A percentile compares a stretch with the other conserved stretches of the same genome.
Evolutionary conservation across 2,329 filamentous ascomycete genomes (phyloP).

Genomic region (Xylariaceae sp.): DNA sequence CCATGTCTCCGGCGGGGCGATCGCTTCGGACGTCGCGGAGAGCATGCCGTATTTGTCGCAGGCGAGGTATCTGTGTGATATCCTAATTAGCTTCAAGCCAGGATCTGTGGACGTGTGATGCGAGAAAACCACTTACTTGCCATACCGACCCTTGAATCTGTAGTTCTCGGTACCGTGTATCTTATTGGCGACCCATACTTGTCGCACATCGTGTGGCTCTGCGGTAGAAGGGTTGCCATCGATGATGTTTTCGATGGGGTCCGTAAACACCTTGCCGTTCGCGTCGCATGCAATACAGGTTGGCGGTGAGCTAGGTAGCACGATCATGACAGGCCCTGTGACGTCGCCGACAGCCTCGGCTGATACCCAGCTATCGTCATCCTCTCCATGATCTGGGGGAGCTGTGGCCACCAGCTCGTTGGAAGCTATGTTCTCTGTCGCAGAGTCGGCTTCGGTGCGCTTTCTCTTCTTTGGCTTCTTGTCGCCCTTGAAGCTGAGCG

Average conservation of each 20-base stretch:
- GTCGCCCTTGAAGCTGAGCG: constrained; percentile 94
- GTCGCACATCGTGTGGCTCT: constrained; percentile 91
- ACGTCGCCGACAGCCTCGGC: constrained; percentile 75
- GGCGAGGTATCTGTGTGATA: constrained; percentile 65
- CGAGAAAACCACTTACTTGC: constrained; percentile 63
- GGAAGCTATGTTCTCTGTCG: constrained; percentile 26
- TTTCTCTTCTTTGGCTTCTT: constrained; percentile 94
- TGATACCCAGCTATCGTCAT: constrained; percentile 89
- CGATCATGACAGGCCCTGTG: constrained; percentile 76
- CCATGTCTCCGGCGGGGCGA: constrained; percentile 82
- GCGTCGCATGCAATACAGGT: constrained; percentile 82
- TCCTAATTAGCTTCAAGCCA: constrained; percentile 10
- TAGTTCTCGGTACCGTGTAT: constrained; percentile 79
- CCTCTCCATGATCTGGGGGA: constrained; percentile 39
- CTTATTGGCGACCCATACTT: constrained; percentile 89
- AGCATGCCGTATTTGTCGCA: constrained; percentile 82
- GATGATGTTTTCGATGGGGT: constrained; percentile 81
- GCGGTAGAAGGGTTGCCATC: constrained; percentile 79
- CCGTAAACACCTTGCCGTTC: constrained; percentile 80
- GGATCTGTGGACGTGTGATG: background rate
- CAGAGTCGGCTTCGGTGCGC: constrained; percentile 50
- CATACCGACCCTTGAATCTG: constrained; percentile 87
- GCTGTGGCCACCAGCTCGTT: constrained; percentile 34
- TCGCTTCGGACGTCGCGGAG: constrained; percentile 74
- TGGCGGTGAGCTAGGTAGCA: constrained; percentile 71